phyloP scores from a whole-genome alignment of 2,329 filamentous ascomycete species.

The Clarireedia homoeocarpa region DNA sequence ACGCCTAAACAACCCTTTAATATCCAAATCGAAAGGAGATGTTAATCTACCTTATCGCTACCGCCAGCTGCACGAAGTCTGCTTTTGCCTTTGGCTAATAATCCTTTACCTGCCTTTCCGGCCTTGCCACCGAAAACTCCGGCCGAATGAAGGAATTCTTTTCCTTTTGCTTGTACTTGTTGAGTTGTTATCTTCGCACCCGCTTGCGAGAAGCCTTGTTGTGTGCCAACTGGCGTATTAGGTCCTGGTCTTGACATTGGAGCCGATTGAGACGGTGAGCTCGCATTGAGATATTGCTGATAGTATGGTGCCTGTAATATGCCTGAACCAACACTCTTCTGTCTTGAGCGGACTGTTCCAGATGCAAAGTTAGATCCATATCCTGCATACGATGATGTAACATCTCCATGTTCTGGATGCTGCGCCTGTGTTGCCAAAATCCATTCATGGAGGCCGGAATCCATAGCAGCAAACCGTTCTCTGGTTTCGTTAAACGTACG shows the following conservation, averaged over 20 bases:
- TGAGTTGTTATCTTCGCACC: constrained; percentile 25
- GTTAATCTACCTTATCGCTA: constrained; percentile 81
- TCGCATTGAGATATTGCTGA: constrained; percentile 50
- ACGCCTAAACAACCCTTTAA: constrained; percentile 27
- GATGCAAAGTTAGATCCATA: constrained; percentile 12
- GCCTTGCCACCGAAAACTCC: constrained; percentile 62
- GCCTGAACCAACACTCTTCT: constrained; percentile 15
- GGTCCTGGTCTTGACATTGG: constrained; percentile 14
- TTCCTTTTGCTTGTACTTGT: constrained; percentile 59
- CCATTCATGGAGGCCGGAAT: constrained; percentile 66
- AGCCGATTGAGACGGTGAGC: constrained; percentile 24
- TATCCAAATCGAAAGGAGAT: constrained; percentile 31
- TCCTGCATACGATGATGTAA: constrained; percentile 16
- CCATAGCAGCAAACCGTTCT: constrained; percentile 59
- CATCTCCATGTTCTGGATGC: constrained; percentile 41
- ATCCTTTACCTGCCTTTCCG: constrained; percentile 76
- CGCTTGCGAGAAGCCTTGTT: constrained; percentile 22
- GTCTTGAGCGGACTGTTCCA: constrained; percentile 18
- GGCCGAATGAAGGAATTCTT: constrained; percentile 79
- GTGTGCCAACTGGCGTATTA: constrained; percentile 16
- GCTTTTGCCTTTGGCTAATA: constrained; percentile 85
- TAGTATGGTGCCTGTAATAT: constrained; percentile 41
- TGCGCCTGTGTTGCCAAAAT: constrained; percentile 38
- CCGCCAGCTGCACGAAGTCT: constrained; percentile 57
- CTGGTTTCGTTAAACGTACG: constrained; percentile 66